Percentiles rank a stretch among this genome's conserved stretches.
Evolutionary conservation across 768 basidiomycete species (phyloP).

Genomic region (Rhodosporidiobolus odoratus): DNA sequence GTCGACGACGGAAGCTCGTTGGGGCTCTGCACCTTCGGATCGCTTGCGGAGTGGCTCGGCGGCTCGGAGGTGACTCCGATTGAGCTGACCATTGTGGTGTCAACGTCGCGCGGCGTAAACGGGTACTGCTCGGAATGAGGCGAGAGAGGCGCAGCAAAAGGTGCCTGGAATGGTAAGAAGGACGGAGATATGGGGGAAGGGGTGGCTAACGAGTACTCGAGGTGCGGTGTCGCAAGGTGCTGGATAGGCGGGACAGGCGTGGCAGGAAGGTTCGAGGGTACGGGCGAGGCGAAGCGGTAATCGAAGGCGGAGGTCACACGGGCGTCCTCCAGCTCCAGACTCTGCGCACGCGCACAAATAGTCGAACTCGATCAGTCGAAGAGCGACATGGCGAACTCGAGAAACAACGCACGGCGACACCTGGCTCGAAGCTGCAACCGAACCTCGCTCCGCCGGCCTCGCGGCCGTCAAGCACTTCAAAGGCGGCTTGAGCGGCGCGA

Average conservation of each 20-base stretch:
- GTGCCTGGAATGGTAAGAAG: background rate
- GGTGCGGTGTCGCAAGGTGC: no score
- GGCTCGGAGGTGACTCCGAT: no score
- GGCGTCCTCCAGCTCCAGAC: no score
- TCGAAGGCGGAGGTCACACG: no score
- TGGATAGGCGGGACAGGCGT: background rate
- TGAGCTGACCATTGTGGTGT: no score
- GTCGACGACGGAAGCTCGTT: no score
- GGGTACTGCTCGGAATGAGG: background rate
- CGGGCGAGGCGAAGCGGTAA: no score
- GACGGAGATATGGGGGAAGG: background rate
- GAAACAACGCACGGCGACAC: slow-evolving; percentile 12
- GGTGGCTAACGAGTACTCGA: background rate
- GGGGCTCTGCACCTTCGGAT: no score
- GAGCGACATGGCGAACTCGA: no score
- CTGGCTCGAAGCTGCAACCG: slow-evolving; percentile 49
- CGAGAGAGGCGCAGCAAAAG: background rate
- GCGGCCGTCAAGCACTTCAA: slow-evolving; percentile 53
- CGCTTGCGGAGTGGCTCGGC: no score
- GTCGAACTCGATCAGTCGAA: background rate
- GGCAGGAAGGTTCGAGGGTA: background rate
- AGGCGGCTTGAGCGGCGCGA: slow-evolving; percentile 57
- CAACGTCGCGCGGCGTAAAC: background rate
- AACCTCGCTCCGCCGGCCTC: slow-evolving; percentile 57
- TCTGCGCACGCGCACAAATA: background rate